Evolutionary conservation across 1,284 basidiomycete species (phyloP), one percentile per base, ranked within the genome.

Genomic region (Cryptococcus sp.): DNA sequence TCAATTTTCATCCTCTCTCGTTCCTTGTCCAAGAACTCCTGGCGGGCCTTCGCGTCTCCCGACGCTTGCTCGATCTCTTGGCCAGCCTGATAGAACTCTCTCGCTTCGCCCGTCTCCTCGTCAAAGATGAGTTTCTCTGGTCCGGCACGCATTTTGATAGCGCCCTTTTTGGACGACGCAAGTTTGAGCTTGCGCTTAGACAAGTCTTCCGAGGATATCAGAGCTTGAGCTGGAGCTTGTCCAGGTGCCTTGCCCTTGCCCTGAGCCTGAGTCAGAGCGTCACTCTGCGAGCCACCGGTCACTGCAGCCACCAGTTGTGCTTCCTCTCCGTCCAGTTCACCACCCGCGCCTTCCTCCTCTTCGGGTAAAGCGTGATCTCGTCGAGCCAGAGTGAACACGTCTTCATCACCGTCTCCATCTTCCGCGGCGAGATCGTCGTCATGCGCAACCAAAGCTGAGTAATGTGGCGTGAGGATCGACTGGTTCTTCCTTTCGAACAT

Each of bases 401-500:
- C 94, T 66, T 87, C 87, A 5, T 88, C 88, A 16, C 83, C 85
- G 25, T 84, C 84, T 35, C 31, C 31, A 27, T 81, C 82, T 27
- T 61, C 74, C 20, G 69, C 72, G 31, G 71, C 82, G 0, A 72
- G 78, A 50, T 82, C 84, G 27, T 73, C 80, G 47, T 77, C 74
- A 57, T 88, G 88, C 59, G 91, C 89, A 55, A 98, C 82, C 51
- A 99, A 87, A 71, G 92, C 93, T 57, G 83, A 84, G 80, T 97
- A 98, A 76, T 97, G 94, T 63, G 88, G 86, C 0, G 93, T 93
- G 19, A 98, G 84, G 53, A 98, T 89, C 65, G 87, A 89, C 78
- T 97, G 94, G 76, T 98, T 98, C 78, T 91, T 94, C 59, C 95
- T 87, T 72, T 91, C 90, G 73, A 99, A 99, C 92, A 99, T 97